Evolutionary conservation across 345 rosid genomes (phyloP).

Genomic region (Adansonia digitata): DNA sequence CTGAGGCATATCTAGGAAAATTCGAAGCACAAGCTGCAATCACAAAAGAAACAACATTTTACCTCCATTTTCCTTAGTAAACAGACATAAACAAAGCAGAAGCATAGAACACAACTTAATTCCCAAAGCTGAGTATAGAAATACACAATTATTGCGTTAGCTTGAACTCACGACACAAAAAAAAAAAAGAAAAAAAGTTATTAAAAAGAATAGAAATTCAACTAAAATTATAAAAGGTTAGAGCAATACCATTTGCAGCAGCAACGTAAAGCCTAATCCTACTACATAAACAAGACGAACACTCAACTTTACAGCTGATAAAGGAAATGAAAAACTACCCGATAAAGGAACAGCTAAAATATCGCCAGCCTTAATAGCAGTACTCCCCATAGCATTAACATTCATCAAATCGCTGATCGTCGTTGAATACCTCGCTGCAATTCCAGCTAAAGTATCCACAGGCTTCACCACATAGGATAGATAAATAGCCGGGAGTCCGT

Average conservation of each 20-base stretch:
- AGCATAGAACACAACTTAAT: neutral
- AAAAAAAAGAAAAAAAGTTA: neutral
- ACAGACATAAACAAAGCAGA: neutral
- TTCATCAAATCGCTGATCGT: conserved; percentile 81
- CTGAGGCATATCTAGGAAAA: conserved; percentile 74
- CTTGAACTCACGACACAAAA: neutral
- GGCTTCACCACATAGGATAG: conserved; percentile 70
- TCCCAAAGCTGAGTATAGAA: neutral
- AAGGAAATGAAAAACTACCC: conserved; percentile 31
- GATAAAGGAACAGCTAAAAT: conserved; percentile 82
- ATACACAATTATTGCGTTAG: neutral
- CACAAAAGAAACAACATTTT: neutral
- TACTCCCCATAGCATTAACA: conserved; percentile 90
- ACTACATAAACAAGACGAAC: neutral
- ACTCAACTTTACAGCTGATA: neutral
- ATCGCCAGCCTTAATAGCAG: conserved; percentile 59
- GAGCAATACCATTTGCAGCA: neutral
- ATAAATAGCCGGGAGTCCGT: conserved; percentile 71
- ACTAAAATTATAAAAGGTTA: neutral
- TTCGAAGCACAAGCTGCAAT: conserved; percentile 83
- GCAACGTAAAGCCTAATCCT: neutral
- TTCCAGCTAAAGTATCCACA: conserved; percentile 62
- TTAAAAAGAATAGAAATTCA: too few relatives aligned
- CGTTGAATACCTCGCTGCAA: conserved; percentile 66
- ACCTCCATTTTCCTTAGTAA: neutral